These are phyloP conservation scores for Yueomyces sp. DNA, from an alignment of 1,139 yeast genomes.

Conservation along the genomic window DNA sequence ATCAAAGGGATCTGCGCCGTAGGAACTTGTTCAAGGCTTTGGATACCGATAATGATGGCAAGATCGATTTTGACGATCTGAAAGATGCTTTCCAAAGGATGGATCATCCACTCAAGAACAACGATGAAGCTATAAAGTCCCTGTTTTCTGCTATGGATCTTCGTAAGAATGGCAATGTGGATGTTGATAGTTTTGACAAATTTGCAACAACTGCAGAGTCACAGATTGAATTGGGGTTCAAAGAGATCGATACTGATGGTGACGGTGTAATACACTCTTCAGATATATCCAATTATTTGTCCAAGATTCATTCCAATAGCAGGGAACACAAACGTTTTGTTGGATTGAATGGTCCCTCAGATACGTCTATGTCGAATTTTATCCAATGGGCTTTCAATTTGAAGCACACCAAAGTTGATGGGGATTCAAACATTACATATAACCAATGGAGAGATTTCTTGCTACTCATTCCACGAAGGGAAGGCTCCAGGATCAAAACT, in stretches of 20 bases:
- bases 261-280: slow-evolving; percentile 60
- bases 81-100: slow-evolving; percentile 38
- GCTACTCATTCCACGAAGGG: slow-evolving; percentile 64
- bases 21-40: slow-evolving; percentile 30
- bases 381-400: not conserved
- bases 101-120: slow-evolving; percentile 56
- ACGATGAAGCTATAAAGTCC: slow-evolving; percentile 44
- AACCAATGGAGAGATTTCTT: slow-evolving; percentile 81
- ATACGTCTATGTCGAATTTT: not conserved
- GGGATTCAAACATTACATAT: slow-evolving; percentile 47
- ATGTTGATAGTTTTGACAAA: slow-evolving; percentile 46
- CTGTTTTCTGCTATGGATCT: slow-evolving; percentile 47
- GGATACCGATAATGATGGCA: slow-evolving; percentile 43
- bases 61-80: slow-evolving; percentile 43
- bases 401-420: not conserved
- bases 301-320: slow-evolving; percentile 1
- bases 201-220: slow-evolving; percentile 53
- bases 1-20: slow-evolving; percentile 12
- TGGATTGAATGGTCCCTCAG: not conserved
- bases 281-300: slow-evolving; percentile 56
- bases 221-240: slow-evolving; percentile 61
- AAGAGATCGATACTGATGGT: slow-evolving; percentile 55
- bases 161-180: slow-evolving; percentile 43
- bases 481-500: slow-evolving; percentile 60
- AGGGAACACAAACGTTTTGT: not conserved